Evolutionary conservation across 768 basidiomycete species (phyloP).

Genomic region (Xerocomellus amylosporus): DNA sequence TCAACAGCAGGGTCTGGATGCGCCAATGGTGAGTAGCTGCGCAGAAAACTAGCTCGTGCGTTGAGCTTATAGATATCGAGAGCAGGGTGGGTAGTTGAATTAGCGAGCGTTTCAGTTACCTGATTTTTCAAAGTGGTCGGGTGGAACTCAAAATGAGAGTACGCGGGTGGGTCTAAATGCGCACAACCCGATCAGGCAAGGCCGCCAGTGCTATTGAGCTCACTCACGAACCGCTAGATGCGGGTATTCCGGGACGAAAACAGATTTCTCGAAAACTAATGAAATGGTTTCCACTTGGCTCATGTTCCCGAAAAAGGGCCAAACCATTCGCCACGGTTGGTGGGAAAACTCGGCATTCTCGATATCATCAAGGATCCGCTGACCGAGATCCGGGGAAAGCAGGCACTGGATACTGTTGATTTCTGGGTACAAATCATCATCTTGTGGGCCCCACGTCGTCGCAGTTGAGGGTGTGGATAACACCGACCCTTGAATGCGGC

Average conservation of each 20-base stretch:
- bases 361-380: conserved; percentile 51
- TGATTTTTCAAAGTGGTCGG: conserved; percentile 15
- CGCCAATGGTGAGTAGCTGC: conserved; percentile 13
- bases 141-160: conserved; percentile 36
- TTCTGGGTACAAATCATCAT: conserved; percentile 39
- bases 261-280: background rate
- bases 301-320: conserved; percentile 6
- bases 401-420: conserved; percentile 37
- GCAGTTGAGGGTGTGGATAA: conserved; percentile 41
- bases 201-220: background rate
- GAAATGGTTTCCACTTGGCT: background rate
- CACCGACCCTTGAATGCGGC: conserved; percentile 55
- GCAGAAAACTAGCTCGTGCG: background rate
- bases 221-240: conserved; percentile 30
- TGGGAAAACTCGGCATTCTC: conserved; percentile 37
- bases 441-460: conserved; percentile 56
- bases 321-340: conserved; percentile 11
- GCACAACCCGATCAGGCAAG: conserved; percentile 4
- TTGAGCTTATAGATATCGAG: conserved; percentile 20
- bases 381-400: conserved; percentile 58
- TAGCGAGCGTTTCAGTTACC: background rate
- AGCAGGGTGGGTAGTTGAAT: conserved; percentile 22
- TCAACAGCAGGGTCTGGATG: conserved; percentile 37
- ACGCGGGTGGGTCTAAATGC: conserved; percentile 18
- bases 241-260: conserved; percentile 20